phyloP scores from a whole-genome alignment of 139 green algal species.

The Micractinium sp. region DNA sequence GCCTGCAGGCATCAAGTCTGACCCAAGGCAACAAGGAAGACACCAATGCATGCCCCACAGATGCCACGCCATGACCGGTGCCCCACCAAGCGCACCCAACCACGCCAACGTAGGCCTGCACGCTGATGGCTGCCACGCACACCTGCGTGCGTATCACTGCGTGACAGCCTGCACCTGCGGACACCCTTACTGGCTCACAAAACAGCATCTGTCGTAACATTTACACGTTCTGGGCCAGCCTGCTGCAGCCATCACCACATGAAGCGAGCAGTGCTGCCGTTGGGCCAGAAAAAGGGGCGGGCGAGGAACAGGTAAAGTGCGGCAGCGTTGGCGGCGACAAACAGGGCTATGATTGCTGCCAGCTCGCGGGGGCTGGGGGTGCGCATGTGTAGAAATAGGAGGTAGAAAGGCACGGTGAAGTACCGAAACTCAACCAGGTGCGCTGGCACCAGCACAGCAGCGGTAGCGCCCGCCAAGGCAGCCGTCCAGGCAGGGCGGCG shows the following conservation, averaged over 20 bases:
- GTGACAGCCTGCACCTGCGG: too few relatives aligned
- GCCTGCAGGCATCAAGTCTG: too few relatives aligned
- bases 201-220: background rate
- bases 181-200: too few relatives aligned
- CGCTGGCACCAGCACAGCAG: conserved; percentile 75
- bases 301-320: conserved; percentile 79
- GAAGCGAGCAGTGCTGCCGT: conserved; percentile 82
- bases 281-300: conserved; percentile 73
- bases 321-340: conserved; percentile 56
- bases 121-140: too few relatives aligned
- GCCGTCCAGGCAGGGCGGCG: conserved; percentile 47
- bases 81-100: too few relatives aligned
- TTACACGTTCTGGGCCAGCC: background rate
- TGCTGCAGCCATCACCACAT: conserved; percentile 81
- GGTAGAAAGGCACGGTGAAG: conserved; percentile 75
- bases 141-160: too few relatives aligned
- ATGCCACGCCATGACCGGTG: too few relatives aligned
- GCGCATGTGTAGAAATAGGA: conserved; percentile 68
- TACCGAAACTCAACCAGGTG: conserved; percentile 92
- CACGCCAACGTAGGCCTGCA: too few relatives aligned
- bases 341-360: conserved; percentile 27
- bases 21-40: too few relatives aligned
- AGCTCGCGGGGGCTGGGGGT: background rate
- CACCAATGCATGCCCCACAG: too few relatives aligned
- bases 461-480: conserved; percentile 45